These are phyloP conservation scores for Phytophthora foliorum DNA, from an alignment of 352 stramenopile genomes.

Conservation along the genomic window DNA sequence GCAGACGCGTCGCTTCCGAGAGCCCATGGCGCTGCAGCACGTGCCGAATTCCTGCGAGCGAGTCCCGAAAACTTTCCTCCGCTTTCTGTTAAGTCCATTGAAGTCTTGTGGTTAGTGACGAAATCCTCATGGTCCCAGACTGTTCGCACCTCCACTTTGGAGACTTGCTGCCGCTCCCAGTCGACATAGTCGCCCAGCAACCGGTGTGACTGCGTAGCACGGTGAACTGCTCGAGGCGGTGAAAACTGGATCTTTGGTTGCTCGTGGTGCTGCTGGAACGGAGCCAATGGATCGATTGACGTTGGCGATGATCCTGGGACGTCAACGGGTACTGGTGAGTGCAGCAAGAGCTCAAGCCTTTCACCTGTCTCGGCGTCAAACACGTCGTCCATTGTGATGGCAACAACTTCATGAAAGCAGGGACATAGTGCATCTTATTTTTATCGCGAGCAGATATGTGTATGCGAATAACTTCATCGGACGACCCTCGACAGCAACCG, in stretches of 20 bases:
- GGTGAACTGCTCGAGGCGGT: constrained; percentile 31
- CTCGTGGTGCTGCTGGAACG: background rate
- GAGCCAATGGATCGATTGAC: background rate
- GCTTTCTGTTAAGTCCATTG: constrained; percentile 45
- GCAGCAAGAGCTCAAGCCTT: constrained; percentile 46
- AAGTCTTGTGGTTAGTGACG: background rate
- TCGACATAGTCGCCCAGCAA: constrained; percentile 56
- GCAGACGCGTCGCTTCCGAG: constrained; percentile 37
- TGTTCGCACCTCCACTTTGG: constrained; percentile 54
- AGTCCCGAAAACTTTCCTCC: constrained; percentile 57
- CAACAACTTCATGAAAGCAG: background rate
- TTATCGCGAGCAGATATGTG: constrained; percentile 28
- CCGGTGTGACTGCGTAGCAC: constrained; percentile 68
- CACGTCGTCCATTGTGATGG: constrained; percentile 35
- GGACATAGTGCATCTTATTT: constrained; percentile 25
- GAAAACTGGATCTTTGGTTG: background rate
- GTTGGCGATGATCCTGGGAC: background rate
- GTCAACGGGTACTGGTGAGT: background rate
- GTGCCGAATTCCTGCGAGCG: constrained; percentile 55
- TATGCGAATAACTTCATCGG: constrained; percentile 3
- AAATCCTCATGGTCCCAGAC: background rate
- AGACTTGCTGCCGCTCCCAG: constrained; percentile 60
- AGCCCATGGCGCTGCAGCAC: constrained; percentile 62
- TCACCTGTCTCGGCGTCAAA: constrained; percentile 80
- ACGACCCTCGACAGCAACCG: constrained; percentile 21